phyloP scores from a whole-genome alignment of 2,329 filamentous ascomycete genomes.

The Alternaria gaisen region DNA sequence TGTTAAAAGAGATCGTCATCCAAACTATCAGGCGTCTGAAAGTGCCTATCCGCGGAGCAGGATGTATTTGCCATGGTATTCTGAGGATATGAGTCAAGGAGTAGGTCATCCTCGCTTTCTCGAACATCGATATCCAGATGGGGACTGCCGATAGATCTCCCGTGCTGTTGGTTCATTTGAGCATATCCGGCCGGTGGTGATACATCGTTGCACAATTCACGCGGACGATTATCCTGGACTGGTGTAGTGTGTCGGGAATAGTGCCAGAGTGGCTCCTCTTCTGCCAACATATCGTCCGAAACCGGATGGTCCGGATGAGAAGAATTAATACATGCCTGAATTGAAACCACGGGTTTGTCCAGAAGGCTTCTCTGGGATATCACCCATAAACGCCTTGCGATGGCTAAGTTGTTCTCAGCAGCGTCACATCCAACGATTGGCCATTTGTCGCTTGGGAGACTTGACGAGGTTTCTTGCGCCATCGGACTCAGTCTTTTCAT shows the following conservation, averaged over 20 bases:
- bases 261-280: neutral
- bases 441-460: neutral
- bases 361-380: conserved; percentile 13
- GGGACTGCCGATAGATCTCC: neutral
- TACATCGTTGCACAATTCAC: neutral
- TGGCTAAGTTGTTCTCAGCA: neutral
- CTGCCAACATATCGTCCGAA: conserved; percentile 22
- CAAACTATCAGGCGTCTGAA: neutral
- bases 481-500: conserved; percentile 9
- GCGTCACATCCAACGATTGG: neutral
- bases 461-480: neutral
- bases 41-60: neutral
- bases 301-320: neutral
- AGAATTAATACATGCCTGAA: conserved; percentile 12
- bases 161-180: neutral
- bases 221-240: neutral
- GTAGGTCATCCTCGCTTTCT: conserved; percentile 9
- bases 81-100: neutral
- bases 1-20: neutral
- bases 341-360: neutral
- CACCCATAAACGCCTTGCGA: conserved; percentile 16
- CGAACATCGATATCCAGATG: neutral
- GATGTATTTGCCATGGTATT: neutral
- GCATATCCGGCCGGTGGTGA: neutral
- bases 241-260: neutral